phyloP scores from a whole-genome alignment of 2,329 filamentous ascomycete species.

The Harringtonia lauricola region DNA sequence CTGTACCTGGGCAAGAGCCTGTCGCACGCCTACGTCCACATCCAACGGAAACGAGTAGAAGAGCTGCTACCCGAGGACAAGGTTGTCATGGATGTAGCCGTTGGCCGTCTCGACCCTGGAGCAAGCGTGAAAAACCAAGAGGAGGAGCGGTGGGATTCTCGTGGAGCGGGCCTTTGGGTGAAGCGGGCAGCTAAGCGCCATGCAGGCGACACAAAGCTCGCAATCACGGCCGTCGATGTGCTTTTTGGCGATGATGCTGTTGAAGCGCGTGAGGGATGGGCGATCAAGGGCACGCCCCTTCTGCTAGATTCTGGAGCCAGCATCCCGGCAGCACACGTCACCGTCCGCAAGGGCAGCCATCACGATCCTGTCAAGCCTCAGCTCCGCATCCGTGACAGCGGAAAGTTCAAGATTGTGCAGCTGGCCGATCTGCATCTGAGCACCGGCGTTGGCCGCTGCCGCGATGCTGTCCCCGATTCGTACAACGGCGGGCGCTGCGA shows the following conservation, averaged over 20 bases:
- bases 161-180: constrained; percentile 72
- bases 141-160: constrained; percentile 61
- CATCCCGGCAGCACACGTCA: constrained; percentile 62
- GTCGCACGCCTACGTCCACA: constrained; percentile 70
- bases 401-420: constrained; percentile 96
- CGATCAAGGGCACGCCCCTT: constrained; percentile 62
- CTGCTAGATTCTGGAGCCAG: constrained; percentile 54
- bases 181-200: constrained; percentile 61
- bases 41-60: constrained; percentile 77
- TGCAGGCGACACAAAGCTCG: constrained; percentile 62
- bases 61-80: constrained; percentile 64
- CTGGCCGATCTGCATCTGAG: constrained; percentile 89
- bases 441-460: constrained; percentile 75
- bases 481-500: constrained; percentile 71
- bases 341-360: constrained; percentile 61
- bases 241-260: constrained; percentile 86
- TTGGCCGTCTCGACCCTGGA: constrained; percentile 61
- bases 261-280: constrained; percentile 80
- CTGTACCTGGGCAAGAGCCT: constrained; percentile 67
- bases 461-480: constrained; percentile 70
- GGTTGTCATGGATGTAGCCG: constrained; percentile 68
- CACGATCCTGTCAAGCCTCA: constrained; percentile 55
- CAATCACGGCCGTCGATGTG: constrained; percentile 73
- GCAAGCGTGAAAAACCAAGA: constrained; percentile 42
- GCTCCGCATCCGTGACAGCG: constrained; percentile 73